A percentile compares a stretch with the other conserved stretches of the same genome.
Conservation (phyloP, 306 rosid genomes). For the Hylodesmum podocarpum region DNA sequence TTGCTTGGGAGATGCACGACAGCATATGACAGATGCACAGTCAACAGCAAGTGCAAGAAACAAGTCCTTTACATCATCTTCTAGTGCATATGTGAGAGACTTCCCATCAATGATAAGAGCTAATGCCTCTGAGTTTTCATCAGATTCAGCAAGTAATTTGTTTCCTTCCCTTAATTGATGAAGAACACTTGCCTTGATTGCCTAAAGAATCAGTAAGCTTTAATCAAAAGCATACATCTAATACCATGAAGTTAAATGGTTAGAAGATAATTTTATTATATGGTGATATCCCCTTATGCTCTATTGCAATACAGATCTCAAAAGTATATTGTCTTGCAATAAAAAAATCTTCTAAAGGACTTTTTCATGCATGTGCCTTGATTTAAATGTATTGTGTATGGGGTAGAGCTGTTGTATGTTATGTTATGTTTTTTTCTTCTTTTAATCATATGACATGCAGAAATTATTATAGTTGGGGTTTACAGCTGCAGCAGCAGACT, state of each 20-base stretch:
- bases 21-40: slow-evolving; percentile 91
- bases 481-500: slow-evolving; percentile 25
- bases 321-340: not conserved
- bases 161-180: slow-evolving; percentile 65
- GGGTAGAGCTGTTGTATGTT: not conserved
- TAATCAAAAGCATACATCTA: slow-evolving; percentile 2
- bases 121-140: slow-evolving; percentile 57
- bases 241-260: not conserved
- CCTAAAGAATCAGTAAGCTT: slow-evolving; percentile 37
- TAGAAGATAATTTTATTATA: not conserved
- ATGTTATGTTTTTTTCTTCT: no score
- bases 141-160: slow-evolving; percentile 43
- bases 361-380: not conserved
- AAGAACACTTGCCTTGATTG: slow-evolving; percentile 63
- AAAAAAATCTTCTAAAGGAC: not conserved
- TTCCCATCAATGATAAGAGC: slow-evolving; percentile 92
- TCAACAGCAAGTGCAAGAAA: slow-evolving; percentile 76
- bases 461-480: not conserved
- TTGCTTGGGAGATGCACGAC: slow-evolving; percentile 93
- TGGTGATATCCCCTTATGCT: not conserved
- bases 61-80: slow-evolving; percentile 68
- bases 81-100: slow-evolving; percentile 71
- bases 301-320: not conserved
- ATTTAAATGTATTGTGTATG: not conserved
- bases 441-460: not conserved